A percentile compares a stretch with the other conserved stretches of the same genome.
Evolutionary conservation across 1,284 basidiomycete species (phyloP).

Genomic region (Leccinum pseudoinsigne): DNA sequence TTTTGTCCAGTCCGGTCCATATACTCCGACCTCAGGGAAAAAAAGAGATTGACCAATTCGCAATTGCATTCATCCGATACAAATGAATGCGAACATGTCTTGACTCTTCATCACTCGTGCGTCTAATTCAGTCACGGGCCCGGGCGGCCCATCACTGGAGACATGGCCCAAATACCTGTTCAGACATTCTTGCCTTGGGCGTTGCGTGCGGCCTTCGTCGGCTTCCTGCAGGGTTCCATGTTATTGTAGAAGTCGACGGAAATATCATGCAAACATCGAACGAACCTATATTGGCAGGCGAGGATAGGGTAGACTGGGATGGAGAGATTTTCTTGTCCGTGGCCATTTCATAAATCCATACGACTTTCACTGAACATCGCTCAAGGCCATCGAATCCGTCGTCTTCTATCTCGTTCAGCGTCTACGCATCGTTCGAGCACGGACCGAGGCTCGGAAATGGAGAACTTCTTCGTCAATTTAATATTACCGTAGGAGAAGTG

Average conservation of each 20-base stretch:
- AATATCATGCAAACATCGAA: neutral
- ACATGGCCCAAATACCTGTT: neutral
- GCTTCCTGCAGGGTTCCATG: neutral
- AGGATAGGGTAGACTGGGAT: neutral
- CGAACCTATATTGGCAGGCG: neutral
- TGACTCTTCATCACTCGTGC: neutral
- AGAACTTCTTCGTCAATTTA: neutral
- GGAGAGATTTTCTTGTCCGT: neutral
- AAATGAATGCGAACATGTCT: neutral
- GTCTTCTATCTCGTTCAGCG: neutral
- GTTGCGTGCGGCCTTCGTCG: neutral
- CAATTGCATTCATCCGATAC: neutral
- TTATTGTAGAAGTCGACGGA: neutral
- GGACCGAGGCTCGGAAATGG: neutral
- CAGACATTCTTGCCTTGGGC: neutral
- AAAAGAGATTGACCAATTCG: neutral
- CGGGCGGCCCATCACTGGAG: neutral
- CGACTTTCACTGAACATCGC: neutral
- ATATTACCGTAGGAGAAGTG: neutral
- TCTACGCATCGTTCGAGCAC: neutral
- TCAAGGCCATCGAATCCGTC: neutral
- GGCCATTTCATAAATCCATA: neutral
- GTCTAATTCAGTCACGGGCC: neutral
- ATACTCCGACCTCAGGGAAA: neutral
- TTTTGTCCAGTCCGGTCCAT: too few species aligned